These are phyloP conservation scores for Ganoderma lingzhi DNA, from an alignment of 1,284 basidiomycete genomes.

Conservation along the genomic window DNA sequence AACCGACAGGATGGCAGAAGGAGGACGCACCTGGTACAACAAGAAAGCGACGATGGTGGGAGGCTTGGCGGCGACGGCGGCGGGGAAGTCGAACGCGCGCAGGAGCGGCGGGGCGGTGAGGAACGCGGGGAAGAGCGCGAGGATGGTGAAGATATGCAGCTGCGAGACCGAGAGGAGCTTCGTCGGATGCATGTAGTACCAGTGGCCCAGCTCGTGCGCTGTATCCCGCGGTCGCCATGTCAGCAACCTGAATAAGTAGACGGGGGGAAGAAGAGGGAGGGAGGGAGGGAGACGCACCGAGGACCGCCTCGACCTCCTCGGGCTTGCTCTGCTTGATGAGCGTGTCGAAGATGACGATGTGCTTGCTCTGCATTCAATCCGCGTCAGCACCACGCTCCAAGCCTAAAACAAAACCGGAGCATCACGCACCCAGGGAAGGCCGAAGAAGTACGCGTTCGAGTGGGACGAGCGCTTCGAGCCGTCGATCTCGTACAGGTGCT, in stretches of 20 bases:
- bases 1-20: background rate
- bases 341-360: constrained; percentile 98
- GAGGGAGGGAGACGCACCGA: constrained; percentile 52
- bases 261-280: no score
- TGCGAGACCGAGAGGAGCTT: constrained; percentile 90
- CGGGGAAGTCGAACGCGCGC: constrained; percentile 87
- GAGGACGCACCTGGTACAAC: constrained; percentile 72
- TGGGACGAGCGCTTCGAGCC: constrained; percentile 95
- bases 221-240: background rate
- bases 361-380: constrained; percentile 66
- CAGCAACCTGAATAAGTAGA: background rate
- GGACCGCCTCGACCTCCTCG: constrained; percentile 91
- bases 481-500: constrained; percentile 96
- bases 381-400: background rate
- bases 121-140: constrained; percentile 93
- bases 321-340: constrained; percentile 91
- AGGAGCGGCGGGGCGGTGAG: constrained; percentile 87
- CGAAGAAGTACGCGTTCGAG: constrained; percentile 96
- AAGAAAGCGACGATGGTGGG: constrained; percentile 92
- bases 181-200: constrained; percentile 90
- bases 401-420: background rate
- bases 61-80: constrained; percentile 67
- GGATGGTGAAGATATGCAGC: constrained; percentile 86
- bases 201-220: constrained; percentile 97
- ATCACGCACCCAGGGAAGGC: constrained; percentile 83